phyloP scores from a whole-genome alignment of 148 eudicot species.

The Amaranthus cruentus region DNA sequence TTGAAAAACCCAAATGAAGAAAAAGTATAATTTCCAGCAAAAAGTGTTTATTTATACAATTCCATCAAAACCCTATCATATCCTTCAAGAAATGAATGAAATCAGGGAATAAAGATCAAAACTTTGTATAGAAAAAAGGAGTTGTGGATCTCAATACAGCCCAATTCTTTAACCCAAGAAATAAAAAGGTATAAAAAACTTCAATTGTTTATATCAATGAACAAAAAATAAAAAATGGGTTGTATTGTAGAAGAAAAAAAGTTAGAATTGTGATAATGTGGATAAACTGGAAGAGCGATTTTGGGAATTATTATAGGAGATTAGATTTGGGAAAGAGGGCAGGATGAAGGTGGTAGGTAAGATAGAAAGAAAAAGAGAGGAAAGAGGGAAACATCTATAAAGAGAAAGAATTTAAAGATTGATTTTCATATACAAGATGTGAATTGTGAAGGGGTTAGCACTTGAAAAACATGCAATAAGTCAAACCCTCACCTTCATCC shows the following conservation, averaged over 20 bases:
- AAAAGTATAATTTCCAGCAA: not conserved
- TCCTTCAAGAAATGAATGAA: not conserved
- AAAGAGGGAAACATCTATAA: not conserved
- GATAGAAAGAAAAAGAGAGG: not conserved
- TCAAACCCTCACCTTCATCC: not conserved
- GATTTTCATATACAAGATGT: constrained; percentile 10
- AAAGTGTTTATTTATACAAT: not conserved
- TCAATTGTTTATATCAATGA: not conserved
- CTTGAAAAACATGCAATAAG: not conserved
- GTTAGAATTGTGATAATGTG: not conserved
- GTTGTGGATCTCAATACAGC: constrained; percentile 1
- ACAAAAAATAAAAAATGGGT: not conserved
- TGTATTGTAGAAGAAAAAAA: constrained; percentile 2
- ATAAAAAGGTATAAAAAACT: not conserved
- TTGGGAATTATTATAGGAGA: constrained; percentile 12
- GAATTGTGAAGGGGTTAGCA: no score
- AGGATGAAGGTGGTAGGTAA: constrained; percentile 11
- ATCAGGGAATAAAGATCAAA: not conserved
- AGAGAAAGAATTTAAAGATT: not conserved
- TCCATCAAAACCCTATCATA: constrained; percentile 10
- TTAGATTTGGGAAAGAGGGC: not conserved
- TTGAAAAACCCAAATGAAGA: constrained; percentile 1
- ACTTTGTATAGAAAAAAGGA: not conserved
- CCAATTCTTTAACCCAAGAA: constrained; percentile 4
- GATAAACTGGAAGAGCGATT: constrained; percentile 14